Percentiles rank a stretch among this genome's conserved stretches.
phyloP scores from a whole-genome alignment of 176 grass and related monocot genomes.

The Eleusine coracana region DNA sequence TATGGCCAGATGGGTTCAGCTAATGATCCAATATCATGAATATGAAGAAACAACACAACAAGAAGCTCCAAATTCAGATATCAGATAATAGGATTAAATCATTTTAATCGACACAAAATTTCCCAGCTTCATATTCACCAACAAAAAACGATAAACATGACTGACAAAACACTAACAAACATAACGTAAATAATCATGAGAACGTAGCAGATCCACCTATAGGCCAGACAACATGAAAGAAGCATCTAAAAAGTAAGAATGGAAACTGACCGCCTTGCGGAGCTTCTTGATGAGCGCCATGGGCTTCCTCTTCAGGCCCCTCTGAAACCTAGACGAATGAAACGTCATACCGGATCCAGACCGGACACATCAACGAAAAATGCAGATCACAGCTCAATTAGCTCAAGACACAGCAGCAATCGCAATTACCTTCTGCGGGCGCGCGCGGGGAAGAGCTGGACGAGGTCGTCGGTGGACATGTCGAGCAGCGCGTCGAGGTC shows the following conservation, averaged over 20 bases:
- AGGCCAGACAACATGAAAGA: neutral
- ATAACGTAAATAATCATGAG: neutral
- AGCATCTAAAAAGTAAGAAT: neutral
- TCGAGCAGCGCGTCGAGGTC: conserved; percentile 93
- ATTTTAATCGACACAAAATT: neutral
- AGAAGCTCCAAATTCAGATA: neutral
- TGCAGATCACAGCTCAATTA: neutral
- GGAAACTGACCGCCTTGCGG: conserved; percentile 76
- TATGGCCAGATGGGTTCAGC: neutral
- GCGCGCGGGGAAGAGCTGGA: conserved; percentile 89
- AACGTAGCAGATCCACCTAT: neutral
- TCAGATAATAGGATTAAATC: neutral
- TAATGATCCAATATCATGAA: neutral
- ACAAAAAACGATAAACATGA: neutral
- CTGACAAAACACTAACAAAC: neutral
- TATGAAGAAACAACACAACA: neutral
- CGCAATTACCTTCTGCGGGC: conserved; percentile 81
- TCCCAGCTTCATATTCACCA: too few species aligned
- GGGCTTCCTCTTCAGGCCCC: conserved; percentile 94
- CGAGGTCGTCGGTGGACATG: conserved; percentile 95
- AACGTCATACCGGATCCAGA: neutral
- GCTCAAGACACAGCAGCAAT: neutral
- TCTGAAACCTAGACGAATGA: conserved; percentile 61
- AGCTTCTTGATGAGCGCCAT: conserved; percentile 97
- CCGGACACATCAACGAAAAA: neutral